Conservation (phyloP, 345 rosid genomes). For the Arabidopsis thaliana region DNA sequence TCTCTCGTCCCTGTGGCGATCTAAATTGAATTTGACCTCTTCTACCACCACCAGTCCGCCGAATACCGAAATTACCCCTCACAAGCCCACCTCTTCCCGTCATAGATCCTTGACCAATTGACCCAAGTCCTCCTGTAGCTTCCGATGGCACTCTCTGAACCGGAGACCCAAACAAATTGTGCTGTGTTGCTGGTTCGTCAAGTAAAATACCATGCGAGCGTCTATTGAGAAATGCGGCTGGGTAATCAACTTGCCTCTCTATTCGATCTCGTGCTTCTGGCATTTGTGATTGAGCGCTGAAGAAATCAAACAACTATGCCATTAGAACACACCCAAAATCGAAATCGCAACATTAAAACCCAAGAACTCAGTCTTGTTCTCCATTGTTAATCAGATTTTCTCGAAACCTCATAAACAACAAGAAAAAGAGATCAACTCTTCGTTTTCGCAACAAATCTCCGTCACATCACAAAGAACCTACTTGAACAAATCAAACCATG, state of each 20-base stretch:
- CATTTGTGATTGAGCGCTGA: conserved; percentile 49
- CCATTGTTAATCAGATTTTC: background rate
- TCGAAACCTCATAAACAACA: background rate
- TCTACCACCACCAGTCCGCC: conserved; percentile 37
- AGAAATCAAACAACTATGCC: background rate
- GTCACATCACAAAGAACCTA: no score
- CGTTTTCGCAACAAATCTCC: conserved; percentile 9
- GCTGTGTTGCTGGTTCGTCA: conserved; percentile 45
- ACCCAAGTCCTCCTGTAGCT: conserved; percentile 3
- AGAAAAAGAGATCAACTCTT: background rate
- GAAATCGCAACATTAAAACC: background rate
- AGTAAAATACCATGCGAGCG: conserved; percentile 50
- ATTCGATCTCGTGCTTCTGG: conserved; percentile 79
- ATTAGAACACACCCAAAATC: conserved; percentile 1
- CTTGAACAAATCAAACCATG: background rate
- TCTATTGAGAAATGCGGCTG: conserved; percentile 52
- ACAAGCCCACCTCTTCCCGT: conserved; percentile 42
- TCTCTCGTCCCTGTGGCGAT: conserved; percentile 56
- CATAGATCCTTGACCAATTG: conserved; percentile 20
- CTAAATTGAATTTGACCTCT: conserved; percentile 46
- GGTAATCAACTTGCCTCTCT: conserved; percentile 59
- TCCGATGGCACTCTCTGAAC: conserved; percentile 37
- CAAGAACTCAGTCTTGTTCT: conserved; percentile 18
- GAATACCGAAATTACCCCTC: conserved; percentile 43
- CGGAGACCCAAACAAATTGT: conserved; percentile 50